Base-by-base conservation (phyloP, 2,329 filamentous ascomycete genomes). In the Sclerotinia spermophila region DNA sequence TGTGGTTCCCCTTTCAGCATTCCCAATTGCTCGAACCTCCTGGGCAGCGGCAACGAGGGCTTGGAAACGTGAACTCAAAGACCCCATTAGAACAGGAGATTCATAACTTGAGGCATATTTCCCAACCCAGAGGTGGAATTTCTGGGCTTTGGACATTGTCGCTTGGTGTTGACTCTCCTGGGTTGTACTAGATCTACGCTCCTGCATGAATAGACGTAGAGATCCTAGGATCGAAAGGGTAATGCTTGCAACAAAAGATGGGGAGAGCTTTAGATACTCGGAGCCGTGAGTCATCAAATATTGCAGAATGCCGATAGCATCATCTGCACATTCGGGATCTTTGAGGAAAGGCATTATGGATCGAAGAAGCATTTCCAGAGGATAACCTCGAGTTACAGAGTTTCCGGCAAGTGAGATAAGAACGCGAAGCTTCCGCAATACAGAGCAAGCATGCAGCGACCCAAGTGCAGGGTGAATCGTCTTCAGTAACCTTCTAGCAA, bases 281-380 rank as follows among this genome's bases (percentile, higher is more conserved):
- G 83, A 82, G 11, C 95, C 94, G 67, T 86, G 86, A 8, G 87
- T 83, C 21, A 98, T 84, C 1, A 99, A 85, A 80, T 97, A 97
- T 79, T 93, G 91, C 72, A 92, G 89, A 45, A 99, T 87, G 0
- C 94, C 95, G 59, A 98, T 85, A 1, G 92, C 90, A 82, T 99
- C 96, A 77, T 97, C 93, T 15, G 94, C 92, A 80, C 95, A 98
- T 77, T 96, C 91, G 0, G 90, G 86, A 75, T 98, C 91, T 1
- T 90, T 90, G 8, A 98, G 83, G 74, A 94, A 96, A 0, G 89
- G 89, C 15, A 91, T 86, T 30, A 97, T 84, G 1, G 92, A 90
- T 76, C 94, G 92, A 2, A 99, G 84, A 0, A 97, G 84, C 92
- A 97, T 96, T 79, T 99, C 93, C 21, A 97, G 80, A 17, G 93